These are phyloP conservation scores for Cordyceps pruinosa DNA, from an alignment of 2,329 filamentous ascomycete genomes.

Conservation along the genomic window DNA sequence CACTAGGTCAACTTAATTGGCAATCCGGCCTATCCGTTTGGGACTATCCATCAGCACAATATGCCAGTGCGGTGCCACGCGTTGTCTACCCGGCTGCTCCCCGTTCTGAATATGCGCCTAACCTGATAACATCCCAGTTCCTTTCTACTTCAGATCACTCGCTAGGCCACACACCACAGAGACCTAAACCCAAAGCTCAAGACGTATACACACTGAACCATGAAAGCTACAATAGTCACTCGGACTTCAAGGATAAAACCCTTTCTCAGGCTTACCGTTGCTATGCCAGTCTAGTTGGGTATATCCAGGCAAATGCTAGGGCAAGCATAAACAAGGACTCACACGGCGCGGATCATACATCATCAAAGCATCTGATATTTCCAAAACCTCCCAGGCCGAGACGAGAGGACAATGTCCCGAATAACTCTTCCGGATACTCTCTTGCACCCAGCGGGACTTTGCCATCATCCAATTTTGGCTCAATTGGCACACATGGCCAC, in stretches of 20 bases:
- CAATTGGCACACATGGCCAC: not conserved
- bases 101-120: not conserved
- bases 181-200: not conserved
- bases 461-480: not conserved
- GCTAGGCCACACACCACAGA: not conserved
- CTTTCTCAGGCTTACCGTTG: conserved; percentile 64
- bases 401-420: not conserved
- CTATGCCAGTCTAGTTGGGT: conserved; percentile 63
- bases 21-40: conserved; percentile 12
- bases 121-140: not conserved
- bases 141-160: not conserved
- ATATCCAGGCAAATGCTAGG: conserved; percentile 54
- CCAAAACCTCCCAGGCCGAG: conserved; percentile 33
- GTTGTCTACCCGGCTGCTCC: not conserved
- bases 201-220: not conserved
- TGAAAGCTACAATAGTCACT: conserved; percentile 13
- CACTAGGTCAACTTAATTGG: conserved; percentile 24
- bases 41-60: conserved; percentile 1
- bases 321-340: conserved; percentile 31
- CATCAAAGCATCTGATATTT: conserved; percentile 47
- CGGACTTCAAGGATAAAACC: conserved; percentile 59
- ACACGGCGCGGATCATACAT: conserved; percentile 29
- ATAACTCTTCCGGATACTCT: not conserved
- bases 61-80: not conserved
- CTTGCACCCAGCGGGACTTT: not conserved